Base-by-base conservation (phyloP, 257 asterid genomes). In the Fraxinus cuspidata region DNA sequence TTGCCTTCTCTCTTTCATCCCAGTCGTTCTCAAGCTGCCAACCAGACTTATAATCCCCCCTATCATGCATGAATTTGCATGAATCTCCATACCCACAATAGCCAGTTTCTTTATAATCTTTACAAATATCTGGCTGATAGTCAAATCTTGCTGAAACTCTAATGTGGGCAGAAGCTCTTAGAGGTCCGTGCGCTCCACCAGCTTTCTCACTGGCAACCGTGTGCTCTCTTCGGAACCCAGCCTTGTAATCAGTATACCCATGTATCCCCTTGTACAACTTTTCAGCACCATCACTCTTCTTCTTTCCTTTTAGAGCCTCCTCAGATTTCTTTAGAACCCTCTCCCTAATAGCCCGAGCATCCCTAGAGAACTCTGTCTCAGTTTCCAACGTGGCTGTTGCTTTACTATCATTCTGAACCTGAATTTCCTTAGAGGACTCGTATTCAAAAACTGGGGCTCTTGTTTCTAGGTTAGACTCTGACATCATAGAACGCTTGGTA, bases 11-110 rank as follows among this genome's bases (percentile, higher is more conserved):
- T 70, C 88, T 89, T 78, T 93, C 98, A 2, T 93, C 96, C 97
- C 98, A 96, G 70, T 96, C 97, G 79, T 84, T 89, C 81, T 96
- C 98, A 31, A 96, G 78, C 87, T 93, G 99, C 99, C 98, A 96
- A 19, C 99, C 99, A 1, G 97, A 81, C 87, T 93, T 92, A 76
- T 96, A 96, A 81, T 93, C 99, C 34, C 99, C 99, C 0, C 98
- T 87, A 77, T 93, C 98, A 71, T 96, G 98, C 99, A 93, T 89
- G 82, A 96, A 93, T 86, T 96, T 96, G 82, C 98, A 93, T 0
- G 98, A 80, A 86, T 96, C 98, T 21, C 98, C 99, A 75, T 96
- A 93, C 60, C 99, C 99, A 85, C 98, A 96, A 80, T 93, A 93
- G 32, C 99, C 97, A 12, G 98, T 96, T 84, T 93, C 98, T 75